Evolutionary conservation across 768 basidiomycete genomes (phyloP), one percentile per base, ranked within the genome.

Genomic region (Panaeolus papilionaceus): DNA sequence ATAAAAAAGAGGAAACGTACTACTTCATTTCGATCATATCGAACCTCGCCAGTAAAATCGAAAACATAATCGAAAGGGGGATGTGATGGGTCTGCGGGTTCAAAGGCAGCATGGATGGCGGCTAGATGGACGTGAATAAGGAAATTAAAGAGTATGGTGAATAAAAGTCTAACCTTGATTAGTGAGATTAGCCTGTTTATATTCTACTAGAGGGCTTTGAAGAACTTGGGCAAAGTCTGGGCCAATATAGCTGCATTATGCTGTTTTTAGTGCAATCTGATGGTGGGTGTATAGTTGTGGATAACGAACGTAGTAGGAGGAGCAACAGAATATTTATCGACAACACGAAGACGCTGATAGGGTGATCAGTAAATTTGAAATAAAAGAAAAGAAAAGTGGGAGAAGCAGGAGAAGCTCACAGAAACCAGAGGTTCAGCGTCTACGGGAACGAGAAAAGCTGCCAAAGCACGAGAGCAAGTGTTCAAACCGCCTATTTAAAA

Each of bases 11-110:
- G 61, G 37, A 47, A 26, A 78, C 86, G 64, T 75, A 92, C 93
- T 83, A 89, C 81, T 76, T 94, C 92, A 38, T 87, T 86, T 61
- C 93, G 86, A 77, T 94, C 92, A 72, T 86, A 85, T 65, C 86
- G 86, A 66, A 92, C 81, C 77, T 95, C 94, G 49, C 94, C 94
- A 2, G 92, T 91, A 71, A 91, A 87, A 80, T 96, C 94, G 76
- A 95, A 95, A 23, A 95, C 91, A 77, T 92, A 91, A 66, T 89
- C 83, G 77, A 90, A 96, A 4, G 89, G 83, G n/a, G 84, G 77
- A 70, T 86, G 81, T 14, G 54, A 58, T 64, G 91, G 92, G 68
- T 86, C 85, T 1, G 89, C 86, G 9, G 92, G 90, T 66, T 92
- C 90, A 70, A 93, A 95, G 38, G 83, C 82, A 20, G 89, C 82